Conservation (phyloP, 2,329 filamentous ascomycete genomes). For the Lachnellula suecica region DNA sequence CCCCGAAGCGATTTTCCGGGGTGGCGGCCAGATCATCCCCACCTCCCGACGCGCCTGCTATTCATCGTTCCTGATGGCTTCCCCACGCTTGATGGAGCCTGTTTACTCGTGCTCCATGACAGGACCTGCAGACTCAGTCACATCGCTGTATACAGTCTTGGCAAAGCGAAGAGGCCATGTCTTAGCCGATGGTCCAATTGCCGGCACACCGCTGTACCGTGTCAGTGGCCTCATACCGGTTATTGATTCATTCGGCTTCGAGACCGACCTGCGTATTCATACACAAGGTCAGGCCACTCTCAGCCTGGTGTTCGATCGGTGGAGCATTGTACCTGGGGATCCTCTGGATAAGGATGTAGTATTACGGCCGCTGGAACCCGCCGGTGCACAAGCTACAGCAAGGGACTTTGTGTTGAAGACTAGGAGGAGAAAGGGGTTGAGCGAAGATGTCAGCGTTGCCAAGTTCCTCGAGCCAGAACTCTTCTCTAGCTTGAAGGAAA, state of each 20-base stretch:
- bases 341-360: constrained; percentile 86
- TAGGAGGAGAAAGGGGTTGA: constrained; percentile 84
- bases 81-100: constrained; percentile 93
- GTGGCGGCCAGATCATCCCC: constrained; percentile 95
- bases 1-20: constrained; percentile 87
- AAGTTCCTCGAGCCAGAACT: constrained; percentile 96
- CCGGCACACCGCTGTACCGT: constrained; percentile 89
- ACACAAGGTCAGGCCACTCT: constrained; percentile 91
- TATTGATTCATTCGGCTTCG: constrained; percentile 96
- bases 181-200: constrained; percentile 88
- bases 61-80: constrained; percentile 95
- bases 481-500: constrained; percentile 84
- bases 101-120: constrained; percentile 92
- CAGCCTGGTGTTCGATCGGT: constrained; percentile 90
- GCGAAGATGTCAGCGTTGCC: constrained; percentile 92
- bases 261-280: constrained; percentile 94
- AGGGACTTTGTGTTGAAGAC: constrained; percentile 98
- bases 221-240: constrained; percentile 91
- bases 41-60: constrained; percentile 92
- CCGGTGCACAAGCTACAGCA: constrained; percentile 83
- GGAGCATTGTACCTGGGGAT: constrained; percentile 94
- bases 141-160: constrained; percentile 87
- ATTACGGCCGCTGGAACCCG: constrained; percentile 81
- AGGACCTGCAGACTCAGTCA: constrained; percentile 84
- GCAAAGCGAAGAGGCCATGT: constrained; percentile 89